These are phyloP conservation scores for Termitomyces sp. DNA, from an alignment of 768 basidiomycete genomes.

Conservation along the genomic window DNA sequence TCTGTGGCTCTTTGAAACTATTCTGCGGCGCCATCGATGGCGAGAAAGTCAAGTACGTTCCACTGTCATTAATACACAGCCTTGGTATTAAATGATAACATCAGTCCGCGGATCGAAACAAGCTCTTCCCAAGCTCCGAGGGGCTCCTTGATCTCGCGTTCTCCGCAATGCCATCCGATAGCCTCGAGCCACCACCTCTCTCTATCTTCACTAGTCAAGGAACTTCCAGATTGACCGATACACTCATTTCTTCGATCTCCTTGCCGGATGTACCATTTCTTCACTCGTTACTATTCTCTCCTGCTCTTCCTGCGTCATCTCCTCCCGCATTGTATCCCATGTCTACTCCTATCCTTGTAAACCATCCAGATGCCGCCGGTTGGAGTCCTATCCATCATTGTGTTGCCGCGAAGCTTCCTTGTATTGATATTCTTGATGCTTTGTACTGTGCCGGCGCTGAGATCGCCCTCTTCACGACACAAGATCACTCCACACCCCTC, in stretches of 20 bases:
- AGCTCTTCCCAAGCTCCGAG: conserved; percentile 32
- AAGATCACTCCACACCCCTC: conserved; percentile 63
- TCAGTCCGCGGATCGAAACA: conserved; percentile 38
- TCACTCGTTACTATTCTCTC: conserved; percentile 53
- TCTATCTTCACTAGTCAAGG: conserved; percentile 40
- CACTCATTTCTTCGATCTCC: conserved; percentile 52
- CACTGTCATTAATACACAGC: conserved; percentile 11
- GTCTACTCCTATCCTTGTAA: conserved; percentile 58
- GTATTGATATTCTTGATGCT: conserved; percentile 60
- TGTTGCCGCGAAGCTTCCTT: conserved; percentile 51
- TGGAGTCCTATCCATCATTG: conserved; percentile 78
- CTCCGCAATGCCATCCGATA: conserved; percentile 35
- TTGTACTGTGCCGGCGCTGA: conserved; percentile 78
- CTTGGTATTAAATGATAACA: conserved; percentile 11
- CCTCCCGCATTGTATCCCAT: conserved; percentile 39
- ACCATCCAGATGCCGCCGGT: conserved; percentile 61
- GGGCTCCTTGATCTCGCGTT: conserved; percentile 35
- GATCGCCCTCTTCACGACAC: conserved; percentile 61
- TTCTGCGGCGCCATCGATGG: conserved; percentile 58
- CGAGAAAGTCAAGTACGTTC: conserved; percentile 55
- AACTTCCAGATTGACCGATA: conserved; percentile 41
- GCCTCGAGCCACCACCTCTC: conserved; percentile 38
- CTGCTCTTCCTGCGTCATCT: conserved; percentile 36
- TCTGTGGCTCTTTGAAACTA: conserved; percentile 68
- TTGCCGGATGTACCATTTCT: conserved; percentile 48